A percentile compares a stretch with the other conserved stretches of the same genome.
These are phyloP conservation scores for Zygotorulaspora florentina DNA, from an alignment of 805 yeast genomes.

Conservation along the genomic window DNA sequence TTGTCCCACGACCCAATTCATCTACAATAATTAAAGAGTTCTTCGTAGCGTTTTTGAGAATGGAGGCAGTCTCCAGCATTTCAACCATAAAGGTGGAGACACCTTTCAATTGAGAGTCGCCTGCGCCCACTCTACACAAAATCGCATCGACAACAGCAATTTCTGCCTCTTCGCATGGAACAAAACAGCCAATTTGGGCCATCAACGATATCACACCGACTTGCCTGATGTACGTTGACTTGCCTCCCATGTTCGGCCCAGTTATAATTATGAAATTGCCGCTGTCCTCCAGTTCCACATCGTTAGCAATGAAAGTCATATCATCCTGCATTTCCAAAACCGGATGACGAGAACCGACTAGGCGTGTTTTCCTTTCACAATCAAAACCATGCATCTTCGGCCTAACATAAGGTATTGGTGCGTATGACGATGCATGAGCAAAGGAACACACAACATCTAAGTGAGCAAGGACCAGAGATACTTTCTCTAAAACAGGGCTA, in stretches of 20 bases:
- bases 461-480: slow-evolving; percentile 62
- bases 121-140: slow-evolving; percentile 96
- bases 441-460: slow-evolving; percentile 82
- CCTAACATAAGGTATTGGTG: slow-evolving; percentile 74
- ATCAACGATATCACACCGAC: slow-evolving; percentile 80
- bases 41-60: slow-evolving; percentile 75
- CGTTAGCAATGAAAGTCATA: slow-evolving; percentile 85
- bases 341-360: slow-evolving; percentile 88
- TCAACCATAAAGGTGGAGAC: slow-evolving; percentile 97
- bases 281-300: slow-evolving; percentile 59
- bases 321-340: slow-evolving; percentile 92
- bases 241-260: slow-evolving; percentile 98
- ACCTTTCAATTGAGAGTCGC: slow-evolving; percentile 95
- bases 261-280: slow-evolving; percentile 80
- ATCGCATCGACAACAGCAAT: slow-evolving; percentile 85
- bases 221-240: slow-evolving; percentile 88
- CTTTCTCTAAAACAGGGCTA: slow-evolving; percentile 66
- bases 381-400: slow-evolving; percentile 61
- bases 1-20: slow-evolving; percentile 79
- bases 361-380: slow-evolving; percentile 46
- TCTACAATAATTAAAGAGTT: slow-evolving; percentile 90
- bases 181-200: slow-evolving; percentile 87
- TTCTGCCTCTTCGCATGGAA: slow-evolving; percentile 78
- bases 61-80: slow-evolving; percentile 94
- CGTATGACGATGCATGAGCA: slow-evolving; percentile 78